Evolutionary conservation across 192 early-diverging fungal genomes (phyloP), one percentile per base, ranked within the genome.

Genomic region (Phlyctochytrium arcticum): DNA sequence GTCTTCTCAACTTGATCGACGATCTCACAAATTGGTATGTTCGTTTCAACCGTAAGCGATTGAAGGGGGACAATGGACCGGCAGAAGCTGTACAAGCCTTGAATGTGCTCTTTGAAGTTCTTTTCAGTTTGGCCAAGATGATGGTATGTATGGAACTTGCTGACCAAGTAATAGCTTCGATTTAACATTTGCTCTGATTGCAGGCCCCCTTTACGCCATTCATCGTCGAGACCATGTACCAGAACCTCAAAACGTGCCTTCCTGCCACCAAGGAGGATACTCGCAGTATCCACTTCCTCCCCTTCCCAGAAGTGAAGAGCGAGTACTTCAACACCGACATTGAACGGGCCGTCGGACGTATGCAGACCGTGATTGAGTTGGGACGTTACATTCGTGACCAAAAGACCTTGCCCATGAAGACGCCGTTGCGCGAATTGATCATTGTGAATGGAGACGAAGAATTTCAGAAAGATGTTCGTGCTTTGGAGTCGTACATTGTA

Each of bases 1-100:
- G 91, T 35, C 71, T 99, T 68, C 75, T 99, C 56, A 75, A 77
- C 62, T 79, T 95, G 62, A 90, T 99, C 59, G 96, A 99, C 73
- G 80, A 89, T 36, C 82, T 99, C 55, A 99, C 96, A 51, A 99
- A 99, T 80, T 96, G 94, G 94, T 99, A 99, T 75, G 86, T 99
- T 57, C 89, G 95, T 48, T 95, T 96, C 82, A 99, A 99, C 85
- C 91, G 96, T 57, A 89, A 88, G 70, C 88, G 96, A 55, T 75
- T 99, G 69, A 99, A 99, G 77, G 95, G 95, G 51, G 93, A 98
- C 62, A 87, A 88, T 67, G 92, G 96, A 47, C 57, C 84, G 4
- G 92, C 90, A 54, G 95, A 98, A 56, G 85, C 92, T 7, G 79
- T 80, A 23, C 73, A 84, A 54, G 89, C 95, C n/a, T 81, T 96